Percentiles rank a stretch among this genome's conserved stretches.
These are phyloP conservation scores for Populus deltoides DNA, from an alignment of 345 rosid species.

Conservation along the genomic window DNA sequence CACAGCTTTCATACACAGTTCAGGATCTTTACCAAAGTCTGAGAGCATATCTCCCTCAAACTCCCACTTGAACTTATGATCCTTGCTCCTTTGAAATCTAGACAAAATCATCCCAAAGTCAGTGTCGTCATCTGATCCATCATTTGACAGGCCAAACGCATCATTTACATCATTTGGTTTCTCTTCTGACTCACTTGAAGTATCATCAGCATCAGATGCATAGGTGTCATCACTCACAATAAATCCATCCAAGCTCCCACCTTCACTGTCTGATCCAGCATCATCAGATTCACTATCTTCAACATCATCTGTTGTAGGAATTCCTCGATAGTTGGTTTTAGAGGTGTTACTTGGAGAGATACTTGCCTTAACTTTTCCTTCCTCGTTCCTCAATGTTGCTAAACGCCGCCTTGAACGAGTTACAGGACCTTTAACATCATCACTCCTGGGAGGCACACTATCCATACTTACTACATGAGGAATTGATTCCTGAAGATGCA, in stretches of 20 bases:
- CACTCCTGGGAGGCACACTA: slow-evolving; percentile 7
- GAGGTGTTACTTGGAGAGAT: slow-evolving; percentile 16
- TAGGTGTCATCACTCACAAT: slow-evolving; percentile 42
- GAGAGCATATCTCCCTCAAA: slow-evolving; percentile 68
- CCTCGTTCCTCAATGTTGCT: slow-evolving; percentile 36
- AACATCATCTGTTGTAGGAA: slow-evolving; percentile 31
- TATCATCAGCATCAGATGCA: slow-evolving; percentile 7
- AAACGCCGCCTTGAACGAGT: slow-evolving; percentile 37
- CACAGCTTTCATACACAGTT: slow-evolving; percentile 80
- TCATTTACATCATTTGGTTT: neutral
- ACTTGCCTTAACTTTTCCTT: slow-evolving; percentile 10
- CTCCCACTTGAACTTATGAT: slow-evolving; percentile 42
- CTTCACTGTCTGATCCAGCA: slow-evolving; percentile 40
- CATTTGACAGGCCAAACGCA: neutral
- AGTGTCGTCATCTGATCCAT: slow-evolving; percentile 37
- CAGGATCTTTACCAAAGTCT: slow-evolving; percentile 58
- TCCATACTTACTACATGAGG: slow-evolving; percentile 14
- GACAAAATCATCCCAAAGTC: slow-evolving; percentile 39
- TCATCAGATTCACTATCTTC: slow-evolving; percentile 44
- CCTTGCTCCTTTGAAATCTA: slow-evolving; percentile 49
- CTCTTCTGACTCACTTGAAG: slow-evolving; percentile 8
- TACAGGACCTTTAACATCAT: slow-evolving; percentile 2
- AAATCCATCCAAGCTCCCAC: slow-evolving; percentile 51
- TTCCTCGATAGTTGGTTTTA: slow-evolving; percentile 25
- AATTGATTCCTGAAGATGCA: slow-evolving; percentile 19